A percentile compares a stretch with the other conserved stretches of the same genome.
Evolutionary conservation across 768 basidiomycete species (phyloP).

Genomic region (Obba rivulosa): DNA sequence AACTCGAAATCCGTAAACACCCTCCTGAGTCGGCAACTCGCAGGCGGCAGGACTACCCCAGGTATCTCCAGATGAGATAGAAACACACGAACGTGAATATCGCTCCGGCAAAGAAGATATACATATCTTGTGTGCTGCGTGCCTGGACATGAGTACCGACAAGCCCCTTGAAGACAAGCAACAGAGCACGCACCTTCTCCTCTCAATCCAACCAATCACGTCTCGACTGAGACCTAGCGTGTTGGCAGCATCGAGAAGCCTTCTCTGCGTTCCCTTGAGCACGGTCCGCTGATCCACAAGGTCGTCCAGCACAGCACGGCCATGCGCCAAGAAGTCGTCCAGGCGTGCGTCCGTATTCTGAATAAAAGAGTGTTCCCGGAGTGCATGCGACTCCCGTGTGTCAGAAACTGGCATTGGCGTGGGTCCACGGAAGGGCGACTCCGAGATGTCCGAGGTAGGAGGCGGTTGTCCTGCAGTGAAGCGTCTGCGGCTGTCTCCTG

Average conservation of each 20-base stretch:
- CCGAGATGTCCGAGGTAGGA: slow-evolving; percentile 44
- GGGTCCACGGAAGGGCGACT: slow-evolving; percentile 77
- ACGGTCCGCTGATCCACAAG: slow-evolving; percentile 89
- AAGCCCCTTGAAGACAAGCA: neutral
- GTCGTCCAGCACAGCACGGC: slow-evolving; percentile 86
- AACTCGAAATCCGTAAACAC: neutral
- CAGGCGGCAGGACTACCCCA: slow-evolving; percentile 41
- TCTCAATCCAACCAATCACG: slow-evolving; percentile 97
- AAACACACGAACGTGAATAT: slow-evolving; percentile 90
- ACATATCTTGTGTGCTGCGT: slow-evolving; percentile 87
- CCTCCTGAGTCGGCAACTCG: no score
- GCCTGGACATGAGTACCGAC: neutral
- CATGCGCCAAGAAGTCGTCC: slow-evolving; percentile 91
- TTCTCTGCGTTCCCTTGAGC: slow-evolving; percentile 89
- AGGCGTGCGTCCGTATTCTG: slow-evolving; percentile 75
- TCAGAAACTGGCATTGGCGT: slow-evolving; percentile 47
- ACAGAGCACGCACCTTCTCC: slow-evolving; percentile 63
- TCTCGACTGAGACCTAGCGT: slow-evolving; percentile 90
- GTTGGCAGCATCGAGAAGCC: slow-evolving; percentile 86
- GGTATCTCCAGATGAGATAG: slow-evolving; percentile 86
- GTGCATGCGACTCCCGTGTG: slow-evolving; percentile 68
- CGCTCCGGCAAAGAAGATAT: slow-evolving; percentile 84
- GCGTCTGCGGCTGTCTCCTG: slow-evolving; percentile 63
- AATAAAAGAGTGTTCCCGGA: slow-evolving; percentile 87
- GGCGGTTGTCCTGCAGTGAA: slow-evolving; percentile 35